Percentiles rank a stretch among this genome's conserved stretches.
These are phyloP conservation scores for Trichoderma parareesei DNA, from an alignment of 495 filamentous ascomycete species.

Conservation along the genomic window DNA sequence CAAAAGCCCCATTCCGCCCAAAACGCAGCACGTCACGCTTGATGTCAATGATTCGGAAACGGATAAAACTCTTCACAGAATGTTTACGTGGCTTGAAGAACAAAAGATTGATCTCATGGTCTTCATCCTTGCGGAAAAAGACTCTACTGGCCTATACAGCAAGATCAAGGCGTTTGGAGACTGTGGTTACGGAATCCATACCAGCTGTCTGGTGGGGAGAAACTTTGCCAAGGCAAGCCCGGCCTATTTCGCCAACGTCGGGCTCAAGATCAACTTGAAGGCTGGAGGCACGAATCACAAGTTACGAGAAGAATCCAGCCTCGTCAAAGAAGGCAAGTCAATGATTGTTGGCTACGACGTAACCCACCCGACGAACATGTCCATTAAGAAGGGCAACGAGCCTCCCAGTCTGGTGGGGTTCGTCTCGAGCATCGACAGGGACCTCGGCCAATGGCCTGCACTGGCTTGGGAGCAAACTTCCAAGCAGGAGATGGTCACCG, in stretches of 20 bases:
- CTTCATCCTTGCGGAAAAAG: constrained; percentile 48
- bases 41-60: not conserved
- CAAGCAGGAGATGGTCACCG: constrained; percentile 38
- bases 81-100: constrained; percentile 17
- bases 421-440: constrained; percentile 58
- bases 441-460: constrained; percentile 63
- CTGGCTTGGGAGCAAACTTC: constrained; percentile 49
- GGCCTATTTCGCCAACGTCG: constrained; percentile 67
- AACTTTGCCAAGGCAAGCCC: constrained; percentile 38
- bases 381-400: constrained; percentile 50
- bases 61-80: not conserved
- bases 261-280: constrained; percentile 80
- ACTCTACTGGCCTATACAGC: constrained; percentile 50
- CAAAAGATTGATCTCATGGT: constrained; percentile 47
- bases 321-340: constrained; percentile 47
- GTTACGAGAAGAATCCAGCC: constrained; percentile 38
- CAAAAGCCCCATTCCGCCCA: not conserved
- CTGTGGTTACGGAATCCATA: constrained; percentile 52
- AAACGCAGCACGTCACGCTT: no score
- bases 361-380: constrained; percentile 66
- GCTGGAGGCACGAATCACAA: constrained; percentile 70
- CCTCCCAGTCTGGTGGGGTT: constrained; percentile 71
- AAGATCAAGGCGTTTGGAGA: constrained; percentile 62
- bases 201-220: constrained; percentile 48
- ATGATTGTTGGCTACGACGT: constrained; percentile 80